Evolutionary conservation across 1,139 yeast species (phyloP).

Genomic region (Candida sp.): DNA sequence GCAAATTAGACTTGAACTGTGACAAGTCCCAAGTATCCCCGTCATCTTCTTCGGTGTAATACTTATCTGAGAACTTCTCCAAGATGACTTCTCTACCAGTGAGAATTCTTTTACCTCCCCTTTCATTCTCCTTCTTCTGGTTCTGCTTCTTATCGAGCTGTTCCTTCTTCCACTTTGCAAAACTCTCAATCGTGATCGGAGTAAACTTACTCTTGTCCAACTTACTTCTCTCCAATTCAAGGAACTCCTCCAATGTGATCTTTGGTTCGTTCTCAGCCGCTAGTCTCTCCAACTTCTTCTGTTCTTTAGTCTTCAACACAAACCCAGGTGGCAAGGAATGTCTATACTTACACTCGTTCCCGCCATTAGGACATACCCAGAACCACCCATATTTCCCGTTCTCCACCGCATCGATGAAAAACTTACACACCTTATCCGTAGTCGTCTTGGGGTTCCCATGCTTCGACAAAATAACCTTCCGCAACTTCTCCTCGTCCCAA

Average conservation of each 20-base stretch:
- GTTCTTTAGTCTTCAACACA: slow-evolving; percentile 95
- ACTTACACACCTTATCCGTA: slow-evolving; percentile 94
- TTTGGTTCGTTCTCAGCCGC: slow-evolving; percentile 88
- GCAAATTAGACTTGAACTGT: slow-evolving; percentile 55
- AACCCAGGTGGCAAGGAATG: slow-evolving; percentile 99
- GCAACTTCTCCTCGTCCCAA: slow-evolving; percentile 97
- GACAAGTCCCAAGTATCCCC: slow-evolving; percentile 73
- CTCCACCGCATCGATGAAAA: slow-evolving; percentile 95
- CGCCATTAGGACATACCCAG: slow-evolving; percentile 98
- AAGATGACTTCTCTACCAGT: slow-evolving; percentile 86
- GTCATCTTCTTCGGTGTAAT: slow-evolving; percentile 51
- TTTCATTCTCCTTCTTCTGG: slow-evolving; percentile 58
- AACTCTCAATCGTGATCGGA: slow-evolving; percentile 87
- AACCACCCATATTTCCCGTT: slow-evolving; percentile 99
- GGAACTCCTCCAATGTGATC: slow-evolving; percentile 93
- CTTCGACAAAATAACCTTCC: slow-evolving; percentile 85
- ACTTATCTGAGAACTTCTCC: slow-evolving; percentile 73
- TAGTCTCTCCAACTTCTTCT: slow-evolving; percentile 84
- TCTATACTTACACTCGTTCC: slow-evolving; percentile 90
- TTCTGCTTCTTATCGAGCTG: slow-evolving; percentile 66
- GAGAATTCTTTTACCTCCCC: slow-evolving; percentile 51
- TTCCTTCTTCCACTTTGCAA: slow-evolving; percentile 81
- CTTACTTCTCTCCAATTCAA: slow-evolving; percentile 91
- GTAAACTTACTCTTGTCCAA: slow-evolving; percentile 80
- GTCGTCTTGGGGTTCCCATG: slow-evolving; percentile 96